phyloP scores from a whole-genome alignment of 108 stramenopile genomes.

The Heterococcus sp. region DNA sequence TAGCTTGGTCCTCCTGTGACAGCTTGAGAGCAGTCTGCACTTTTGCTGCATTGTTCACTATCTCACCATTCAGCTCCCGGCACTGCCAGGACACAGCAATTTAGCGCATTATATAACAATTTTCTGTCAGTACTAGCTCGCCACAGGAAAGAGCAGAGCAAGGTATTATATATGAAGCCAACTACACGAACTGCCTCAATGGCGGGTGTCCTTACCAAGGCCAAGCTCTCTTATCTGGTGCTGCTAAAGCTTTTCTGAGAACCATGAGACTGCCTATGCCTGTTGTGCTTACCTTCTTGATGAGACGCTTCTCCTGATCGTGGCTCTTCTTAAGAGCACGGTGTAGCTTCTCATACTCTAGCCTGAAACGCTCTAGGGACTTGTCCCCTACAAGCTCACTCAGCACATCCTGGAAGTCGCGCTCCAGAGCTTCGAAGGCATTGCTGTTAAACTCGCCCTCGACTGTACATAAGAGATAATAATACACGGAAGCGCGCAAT shows the following conservation, averaged over 20 bases:
- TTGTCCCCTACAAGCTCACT: slow-evolving; percentile 62
- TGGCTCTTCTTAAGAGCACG: slow-evolving; percentile 64
- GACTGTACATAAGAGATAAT: background rate
- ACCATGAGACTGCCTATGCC: no score
- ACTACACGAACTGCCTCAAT: no score
- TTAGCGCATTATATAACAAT: no score
- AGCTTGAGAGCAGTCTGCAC: slow-evolving; percentile 66
- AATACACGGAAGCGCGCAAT: no score
- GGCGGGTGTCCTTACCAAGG: no score
- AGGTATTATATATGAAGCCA: no score
- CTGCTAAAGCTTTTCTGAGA: no score
- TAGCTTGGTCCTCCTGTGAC: slow-evolving; percentile 65
- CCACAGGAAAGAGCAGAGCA: no score
- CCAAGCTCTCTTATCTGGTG: no score
- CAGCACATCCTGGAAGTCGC: slow-evolving; percentile 63
- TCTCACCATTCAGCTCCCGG: slow-evolving; percentile 64
- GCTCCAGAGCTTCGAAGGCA: slow-evolving; percentile 61
- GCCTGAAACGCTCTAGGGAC: slow-evolving; percentile 62
- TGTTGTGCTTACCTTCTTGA: slow-evolving; percentile 53
- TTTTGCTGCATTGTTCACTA: slow-evolving; percentile 67
- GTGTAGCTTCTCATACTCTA: slow-evolving; percentile 70
- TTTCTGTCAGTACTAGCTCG: no score
- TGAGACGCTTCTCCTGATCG: slow-evolving; percentile 66
- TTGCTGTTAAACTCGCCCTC: slow-evolving; percentile 55
- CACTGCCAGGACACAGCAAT: slow-evolving; percentile 8